Evolutionary conservation across 495 filamentous ascomycete genomes (phyloP).

Genomic region (Tuber borchii): DNA sequence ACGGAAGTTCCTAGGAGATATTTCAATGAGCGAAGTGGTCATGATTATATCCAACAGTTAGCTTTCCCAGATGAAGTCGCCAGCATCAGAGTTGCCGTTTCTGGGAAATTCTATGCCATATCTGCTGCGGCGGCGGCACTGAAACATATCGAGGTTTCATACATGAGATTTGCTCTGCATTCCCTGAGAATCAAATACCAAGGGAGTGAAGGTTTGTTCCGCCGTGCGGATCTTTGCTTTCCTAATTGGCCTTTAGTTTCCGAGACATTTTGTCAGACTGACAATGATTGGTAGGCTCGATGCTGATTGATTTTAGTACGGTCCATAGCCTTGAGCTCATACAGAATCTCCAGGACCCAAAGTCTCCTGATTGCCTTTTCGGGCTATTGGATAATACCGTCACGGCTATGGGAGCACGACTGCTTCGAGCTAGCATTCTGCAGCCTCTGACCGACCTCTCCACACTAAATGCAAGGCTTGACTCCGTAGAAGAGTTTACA

Average conservation of each 20-base stretch:
- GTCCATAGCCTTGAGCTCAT: slow-evolving; percentile 80
- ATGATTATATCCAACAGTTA: slow-evolving; percentile 71
- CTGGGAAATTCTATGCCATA: slow-evolving; percentile 80
- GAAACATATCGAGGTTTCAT: slow-evolving; percentile 67
- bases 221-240: not conserved
- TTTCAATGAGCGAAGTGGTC: slow-evolving; percentile 77
- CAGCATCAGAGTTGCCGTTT: slow-evolving; percentile 68
- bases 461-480: slow-evolving; percentile 58
- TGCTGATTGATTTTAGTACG: slow-evolving; percentile 88
- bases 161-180: slow-evolving; percentile 57
- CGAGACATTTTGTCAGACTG: not conserved
- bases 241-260: slow-evolving; percentile 3
- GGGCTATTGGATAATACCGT: slow-evolving; percentile 75
- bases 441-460: slow-evolving; percentile 71
- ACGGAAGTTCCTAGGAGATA: slow-evolving; percentile 69
- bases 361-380: slow-evolving; percentile 71
- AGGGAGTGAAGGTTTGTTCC: slow-evolving; percentile 57
- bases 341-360: slow-evolving; percentile 70
- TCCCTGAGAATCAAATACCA: slow-evolving; percentile 80
- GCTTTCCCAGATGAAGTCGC: slow-evolving; percentile 71
- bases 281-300: slow-evolving; percentile 52
- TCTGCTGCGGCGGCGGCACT: slow-evolving; percentile 82
- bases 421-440: slow-evolving; percentile 73
- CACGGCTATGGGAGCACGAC: slow-evolving; percentile 78
- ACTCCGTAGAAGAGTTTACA: slow-evolving; percentile 77